Conservation (phyloP, 2,329 filamentous ascomycete genomes). For the Colletotrichum sp. region DNA sequence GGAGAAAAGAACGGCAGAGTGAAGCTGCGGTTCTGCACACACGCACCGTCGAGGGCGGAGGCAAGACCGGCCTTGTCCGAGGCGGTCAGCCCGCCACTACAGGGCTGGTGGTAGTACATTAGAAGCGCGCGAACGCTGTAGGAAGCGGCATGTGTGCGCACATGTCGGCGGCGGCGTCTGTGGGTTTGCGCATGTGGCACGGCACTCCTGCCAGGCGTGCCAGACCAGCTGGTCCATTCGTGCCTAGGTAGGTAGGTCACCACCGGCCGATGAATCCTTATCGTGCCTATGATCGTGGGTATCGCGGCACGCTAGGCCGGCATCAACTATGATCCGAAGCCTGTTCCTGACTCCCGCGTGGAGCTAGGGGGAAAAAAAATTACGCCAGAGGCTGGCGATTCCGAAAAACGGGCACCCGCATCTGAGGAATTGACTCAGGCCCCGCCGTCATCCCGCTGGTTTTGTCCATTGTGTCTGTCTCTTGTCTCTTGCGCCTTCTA, state of each 20-base stretch:
- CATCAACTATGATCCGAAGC: conserved; percentile 2
- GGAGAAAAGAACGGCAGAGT: neutral
- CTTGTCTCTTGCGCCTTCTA: neutral
- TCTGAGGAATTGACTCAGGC: conserved; percentile 14
- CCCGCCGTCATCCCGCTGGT: neutral
- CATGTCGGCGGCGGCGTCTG: neutral
- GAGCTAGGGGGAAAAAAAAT: neutral
- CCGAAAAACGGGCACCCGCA: conserved; percentile 14
- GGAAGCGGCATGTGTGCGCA: neutral
- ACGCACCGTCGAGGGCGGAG: neutral
- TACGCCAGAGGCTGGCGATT: conserved; percentile 11
- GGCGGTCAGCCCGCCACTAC: neutral
- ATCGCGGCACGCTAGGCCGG: neutral
- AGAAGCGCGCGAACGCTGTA: neutral
- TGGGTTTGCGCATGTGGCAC: neutral
- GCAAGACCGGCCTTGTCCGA: neutral
- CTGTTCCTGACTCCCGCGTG: conserved; percentile 12
- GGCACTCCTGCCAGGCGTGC: neutral
- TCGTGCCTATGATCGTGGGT: neutral
- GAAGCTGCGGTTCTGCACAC: neutral
- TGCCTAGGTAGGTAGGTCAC: neutral
- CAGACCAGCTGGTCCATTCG: neutral
- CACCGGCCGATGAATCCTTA: neutral
- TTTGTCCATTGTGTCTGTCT: neutral
- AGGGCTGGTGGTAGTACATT: neutral